Evolutionary conservation across 164 flowering plant genomes (phyloP).

Genomic region (Echeveria elegans): DNA sequence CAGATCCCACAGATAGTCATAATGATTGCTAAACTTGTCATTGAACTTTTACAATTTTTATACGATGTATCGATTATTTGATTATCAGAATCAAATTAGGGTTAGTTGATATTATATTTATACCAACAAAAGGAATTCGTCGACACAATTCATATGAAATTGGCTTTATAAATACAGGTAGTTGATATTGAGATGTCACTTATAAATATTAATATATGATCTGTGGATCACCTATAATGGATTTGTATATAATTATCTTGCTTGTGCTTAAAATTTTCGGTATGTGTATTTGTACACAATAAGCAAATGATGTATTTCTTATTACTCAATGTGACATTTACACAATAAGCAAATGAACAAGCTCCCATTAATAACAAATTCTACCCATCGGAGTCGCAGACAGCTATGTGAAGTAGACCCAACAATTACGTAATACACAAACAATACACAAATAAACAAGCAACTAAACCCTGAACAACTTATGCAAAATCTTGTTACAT

Average conservation of each 20-base stretch:
- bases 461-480: neutral
- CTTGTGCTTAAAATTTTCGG: neutral
- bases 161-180: neutral
- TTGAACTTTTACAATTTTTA: too few species aligned
- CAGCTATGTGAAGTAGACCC: neutral
- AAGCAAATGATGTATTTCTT: constrained; percentile 2
- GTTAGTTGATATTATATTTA: too few species aligned
- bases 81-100: too few species aligned
- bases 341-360: constrained; percentile 1
- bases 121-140: too few species aligned
- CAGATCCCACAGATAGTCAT: neutral
- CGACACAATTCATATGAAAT: too few species aligned
- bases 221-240: too few species aligned
- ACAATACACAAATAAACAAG: neutral
- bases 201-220: too few species aligned
- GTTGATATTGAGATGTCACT: neutral
- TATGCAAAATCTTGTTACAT: neutral
- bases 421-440: neutral
- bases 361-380: neutral
- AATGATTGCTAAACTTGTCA: neutral
- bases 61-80: too few species aligned
- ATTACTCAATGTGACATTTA: too few species aligned
- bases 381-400: neutral
- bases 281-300: neutral
- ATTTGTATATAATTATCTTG: neutral